Conservation (phyloP, 371 early-diverging fungal species). For the Mortierella sp. region DNA sequence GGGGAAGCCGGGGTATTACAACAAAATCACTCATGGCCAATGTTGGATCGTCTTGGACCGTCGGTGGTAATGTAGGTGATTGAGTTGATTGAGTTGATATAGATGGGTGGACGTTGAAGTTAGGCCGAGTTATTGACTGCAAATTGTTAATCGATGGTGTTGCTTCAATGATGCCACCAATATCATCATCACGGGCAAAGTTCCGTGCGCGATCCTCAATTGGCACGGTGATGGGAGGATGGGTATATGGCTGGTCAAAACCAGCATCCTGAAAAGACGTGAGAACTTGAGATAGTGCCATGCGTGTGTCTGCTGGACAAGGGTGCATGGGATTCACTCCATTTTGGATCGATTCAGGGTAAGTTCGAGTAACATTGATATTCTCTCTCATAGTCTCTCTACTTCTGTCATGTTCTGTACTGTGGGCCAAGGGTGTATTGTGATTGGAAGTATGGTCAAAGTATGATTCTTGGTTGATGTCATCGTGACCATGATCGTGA, state of each 20-base stretch:
- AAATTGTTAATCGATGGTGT: background rate
- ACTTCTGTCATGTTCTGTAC: background rate
- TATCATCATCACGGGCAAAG: background rate
- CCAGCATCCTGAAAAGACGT: constrained; percentile 24
- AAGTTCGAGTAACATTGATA: background rate
- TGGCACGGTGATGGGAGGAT: background rate
- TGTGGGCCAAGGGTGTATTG: background rate
- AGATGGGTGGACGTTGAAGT: background rate
- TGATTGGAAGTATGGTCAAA: background rate
- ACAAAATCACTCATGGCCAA: constrained; percentile 4
- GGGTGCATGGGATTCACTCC: background rate
- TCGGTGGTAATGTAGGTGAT: background rate
- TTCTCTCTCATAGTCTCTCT: background rate
- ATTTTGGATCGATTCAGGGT: background rate
- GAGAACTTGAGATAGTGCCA: constrained; percentile 26
- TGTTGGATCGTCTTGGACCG: background rate
- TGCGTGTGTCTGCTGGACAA: background rate
- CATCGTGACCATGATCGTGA: background rate
- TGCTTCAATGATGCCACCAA: background rate
- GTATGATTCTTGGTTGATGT: background rate
- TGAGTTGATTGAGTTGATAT: background rate
- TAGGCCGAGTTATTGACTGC: background rate
- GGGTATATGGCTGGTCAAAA: background rate
- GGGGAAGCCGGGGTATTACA: constrained; percentile 17
- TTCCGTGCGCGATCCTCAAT: background rate